These are phyloP conservation scores for Cymbomonas tetramitiformis DNA, from an alignment of 139 green algal genomes.

Conservation along the genomic window DNA sequence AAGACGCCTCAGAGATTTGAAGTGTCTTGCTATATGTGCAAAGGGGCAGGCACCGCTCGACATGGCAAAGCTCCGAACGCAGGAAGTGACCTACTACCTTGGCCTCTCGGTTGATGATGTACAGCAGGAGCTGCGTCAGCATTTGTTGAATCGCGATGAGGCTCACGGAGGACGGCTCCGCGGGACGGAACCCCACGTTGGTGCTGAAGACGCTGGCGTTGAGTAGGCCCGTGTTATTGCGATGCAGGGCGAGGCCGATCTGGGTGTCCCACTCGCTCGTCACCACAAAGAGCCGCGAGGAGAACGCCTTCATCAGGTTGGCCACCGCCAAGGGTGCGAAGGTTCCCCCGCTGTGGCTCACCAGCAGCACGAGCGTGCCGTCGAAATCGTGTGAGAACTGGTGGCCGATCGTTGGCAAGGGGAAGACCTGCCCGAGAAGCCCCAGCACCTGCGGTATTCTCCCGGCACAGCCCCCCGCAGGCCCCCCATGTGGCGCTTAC, in stretches of 20 bases:
- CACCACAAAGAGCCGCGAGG: slow-evolving; percentile 18
- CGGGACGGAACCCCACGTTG: slow-evolving; percentile 15
- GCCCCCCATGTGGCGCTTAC: too few relatives aligned
- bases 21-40: too few relatives aligned
- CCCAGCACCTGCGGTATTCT: too few relatives aligned
- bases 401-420: slow-evolving; percentile 9
- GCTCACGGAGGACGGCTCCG: slow-evolving; percentile 19
- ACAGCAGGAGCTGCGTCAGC: slow-evolving; percentile 18
- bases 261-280: slow-evolving; percentile 28
- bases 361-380: slow-evolving; percentile 20
- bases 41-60: too few relatives aligned
- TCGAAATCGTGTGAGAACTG: not conserved
- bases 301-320: slow-evolving; percentile 12
- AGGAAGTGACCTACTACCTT: too few relatives aligned
- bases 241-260: slow-evolving; percentile 16
- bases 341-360: slow-evolving; percentile 21
- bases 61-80: too few relatives aligned
- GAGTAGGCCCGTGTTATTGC: not conserved
- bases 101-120: too few relatives aligned
- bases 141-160: slow-evolving; percentile 21
- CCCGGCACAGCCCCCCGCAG: too few relatives aligned
- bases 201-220: slow-evolving; percentile 16
- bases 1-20: too few relatives aligned
- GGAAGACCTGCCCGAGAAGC: slow-evolving; percentile 14
- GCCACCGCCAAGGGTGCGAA: slow-evolving; percentile 17